Conservation (phyloP, 495 filamentous ascomycete genomes). For the Lichenothelia convexa region DNA sequence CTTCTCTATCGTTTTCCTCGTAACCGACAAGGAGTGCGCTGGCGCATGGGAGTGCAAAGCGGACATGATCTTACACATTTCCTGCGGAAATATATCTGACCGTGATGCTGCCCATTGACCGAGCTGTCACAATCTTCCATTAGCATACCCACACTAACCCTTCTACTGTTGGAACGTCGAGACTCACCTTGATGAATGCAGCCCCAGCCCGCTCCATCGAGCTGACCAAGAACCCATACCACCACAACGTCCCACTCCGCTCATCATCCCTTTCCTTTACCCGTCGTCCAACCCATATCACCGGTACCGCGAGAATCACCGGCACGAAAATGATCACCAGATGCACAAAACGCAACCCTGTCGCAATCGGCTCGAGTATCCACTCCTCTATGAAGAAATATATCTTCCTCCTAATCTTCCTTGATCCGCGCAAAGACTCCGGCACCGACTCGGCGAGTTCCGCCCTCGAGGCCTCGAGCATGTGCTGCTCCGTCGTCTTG, state of each 20-base stretch:
- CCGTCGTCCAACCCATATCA: slow-evolving; percentile 56
- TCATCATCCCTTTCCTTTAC: slow-evolving; percentile 44
- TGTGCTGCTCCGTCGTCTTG: slow-evolving; percentile 61
- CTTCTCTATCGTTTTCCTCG: slow-evolving; percentile 55
- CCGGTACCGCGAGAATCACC: slow-evolving; percentile 60
- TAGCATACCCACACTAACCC: not conserved
- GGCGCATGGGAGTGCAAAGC: slow-evolving; percentile 87
- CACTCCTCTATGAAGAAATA: slow-evolving; percentile 49
- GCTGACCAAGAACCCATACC: slow-evolving; percentile 77
- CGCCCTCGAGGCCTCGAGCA: slow-evolving; percentile 61
- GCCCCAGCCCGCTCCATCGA: slow-evolving; percentile 90
- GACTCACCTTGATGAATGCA: slow-evolving; percentile 88
- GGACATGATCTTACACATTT: slow-evolving; percentile 87
- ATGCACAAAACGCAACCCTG: slow-evolving; percentile 68
- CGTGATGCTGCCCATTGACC: slow-evolving; percentile 98
- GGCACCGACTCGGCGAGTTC: slow-evolving; percentile 53
- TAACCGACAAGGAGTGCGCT: slow-evolving; percentile 67
- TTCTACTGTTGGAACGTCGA: not conserved
- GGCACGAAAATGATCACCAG: slow-evolving; percentile 80
- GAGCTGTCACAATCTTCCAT: slow-evolving; percentile 34
- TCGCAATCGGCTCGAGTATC: slow-evolving; percentile 73
- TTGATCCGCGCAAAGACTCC: slow-evolving; percentile 37
- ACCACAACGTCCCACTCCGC: slow-evolving; percentile 72
- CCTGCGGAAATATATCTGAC: slow-evolving; percentile 89
- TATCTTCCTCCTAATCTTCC: slow-evolving; percentile 32